Conservation (phyloP, 768 basidiomycete genomes). For the Clathrus columnatus region DNA sequence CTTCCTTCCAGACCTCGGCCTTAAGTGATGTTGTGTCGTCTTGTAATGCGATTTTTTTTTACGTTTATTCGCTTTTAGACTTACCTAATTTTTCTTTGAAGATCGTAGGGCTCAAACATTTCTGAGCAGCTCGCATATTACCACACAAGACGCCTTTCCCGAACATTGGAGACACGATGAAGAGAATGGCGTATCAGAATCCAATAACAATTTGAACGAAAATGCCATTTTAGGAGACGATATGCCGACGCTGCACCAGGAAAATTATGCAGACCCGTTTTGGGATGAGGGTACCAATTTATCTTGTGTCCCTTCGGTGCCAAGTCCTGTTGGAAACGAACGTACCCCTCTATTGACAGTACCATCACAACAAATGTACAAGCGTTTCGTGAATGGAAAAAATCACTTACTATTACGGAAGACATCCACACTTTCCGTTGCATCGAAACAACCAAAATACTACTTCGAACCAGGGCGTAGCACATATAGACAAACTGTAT, state of each 20-base stretch:
- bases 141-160: slow-evolving; percentile 21
- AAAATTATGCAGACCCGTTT: background rate
- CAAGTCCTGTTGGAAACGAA: background rate
- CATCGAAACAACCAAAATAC: slow-evolving; percentile 21
- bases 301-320: background rate
- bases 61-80: background rate
- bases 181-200: background rate
- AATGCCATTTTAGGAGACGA: background rate
- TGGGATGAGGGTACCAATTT: slow-evolving; percentile 4
- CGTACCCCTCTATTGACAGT: background rate
- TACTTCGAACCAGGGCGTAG: slow-evolving; percentile 43
- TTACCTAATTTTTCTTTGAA: slow-evolving; percentile 18
- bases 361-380: no score
- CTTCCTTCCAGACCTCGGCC: background rate
- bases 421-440: background rate
- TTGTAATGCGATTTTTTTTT: slow-evolving; percentile 30
- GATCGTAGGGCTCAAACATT: slow-evolving; percentile 65
- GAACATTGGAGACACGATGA: slow-evolving; percentile 4
- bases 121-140: slow-evolving; percentile 48
- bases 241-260: background rate
- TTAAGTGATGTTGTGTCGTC: slow-evolving; percentile 45
- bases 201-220: background rate
- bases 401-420: background rate
- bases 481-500: slow-evolving; percentile 25
- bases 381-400: no score